Base-by-base conservation (phyloP, 768 basidiomycete species). In the Agrocybe chaxingu region DNA sequence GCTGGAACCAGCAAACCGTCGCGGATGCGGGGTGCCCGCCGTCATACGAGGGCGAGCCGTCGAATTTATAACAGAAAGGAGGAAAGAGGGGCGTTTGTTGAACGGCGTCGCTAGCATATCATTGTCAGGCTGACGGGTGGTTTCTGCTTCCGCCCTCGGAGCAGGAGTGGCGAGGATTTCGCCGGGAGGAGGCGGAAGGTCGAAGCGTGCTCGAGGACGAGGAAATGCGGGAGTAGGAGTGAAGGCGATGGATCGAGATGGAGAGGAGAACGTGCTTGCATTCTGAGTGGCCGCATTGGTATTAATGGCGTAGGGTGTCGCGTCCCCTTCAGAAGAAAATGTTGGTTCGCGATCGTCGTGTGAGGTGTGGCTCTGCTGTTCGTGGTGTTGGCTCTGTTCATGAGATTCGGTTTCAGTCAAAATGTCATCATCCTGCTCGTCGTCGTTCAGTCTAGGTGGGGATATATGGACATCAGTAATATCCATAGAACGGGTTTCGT, bases 51-150 rank as follows among this genome's bases (percentile, higher is more conserved):
- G 89, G 31, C 89, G 83, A 3, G 87, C 72, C 1, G 85, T 89
- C 4, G 90, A 90, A 60, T 91, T 87, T 62, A 94, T 87, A 7
- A 93, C 86, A 7, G 83, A 84, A 35, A 94, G 78, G 9, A 94
- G 78, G 70, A 94, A 92, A 1, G 88, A 91, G 11, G 83, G 81
- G 36, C 88, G 82, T 52, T 87, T 84, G 9, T 84, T 80, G 55
- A 79, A 74, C 2, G 89, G 90, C 1, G 89, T 92, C 38, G 83
- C 65, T 3, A 77, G 77, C 36, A 81, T 76, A 4, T 75, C 69
- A 35, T 72, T 67, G 2, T 52, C 48, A 47, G 61, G 53, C 10
- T 58, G 57, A 29, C 52, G 48, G 7, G 61, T 51, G n/a, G 61
- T 49, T n/a, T 62, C 57, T 16, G 63, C 56, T 30, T 62, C 58